Evolutionary conservation across 1,284 basidiomycete genomes (phyloP).

Genomic region (Termitomyces sp.): DNA sequence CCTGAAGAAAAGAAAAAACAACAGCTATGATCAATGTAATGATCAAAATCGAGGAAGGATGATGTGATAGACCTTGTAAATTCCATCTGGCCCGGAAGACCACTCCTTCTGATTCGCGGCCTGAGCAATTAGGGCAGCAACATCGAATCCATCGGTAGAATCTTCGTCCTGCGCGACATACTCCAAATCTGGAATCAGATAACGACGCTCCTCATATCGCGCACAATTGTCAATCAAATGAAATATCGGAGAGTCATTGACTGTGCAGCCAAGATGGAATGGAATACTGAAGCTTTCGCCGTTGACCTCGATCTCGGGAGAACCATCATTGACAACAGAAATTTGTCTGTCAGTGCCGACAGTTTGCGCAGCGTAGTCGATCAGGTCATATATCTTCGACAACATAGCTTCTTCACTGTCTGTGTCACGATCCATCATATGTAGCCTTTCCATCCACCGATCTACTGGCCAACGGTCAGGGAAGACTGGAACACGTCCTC

Average conservation of each 20-base stretch:
- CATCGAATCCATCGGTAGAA: no score
- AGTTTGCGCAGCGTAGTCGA: neutral
- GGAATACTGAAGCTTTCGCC: neutral
- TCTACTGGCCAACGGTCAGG: neutral
- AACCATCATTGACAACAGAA: neutral
- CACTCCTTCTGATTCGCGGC: no score
- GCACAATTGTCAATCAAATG: neutral
- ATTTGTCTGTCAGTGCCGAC: neutral
- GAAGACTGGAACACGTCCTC: neutral
- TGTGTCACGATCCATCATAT: neutral
- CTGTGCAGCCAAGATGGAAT: neutral
- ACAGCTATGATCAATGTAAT: no score
- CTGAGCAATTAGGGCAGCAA: no score
- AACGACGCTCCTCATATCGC: neutral
- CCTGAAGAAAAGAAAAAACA: neutral
- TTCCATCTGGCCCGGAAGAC: no score
- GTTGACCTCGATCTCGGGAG: neutral
- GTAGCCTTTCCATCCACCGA: neutral
- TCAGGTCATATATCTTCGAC: neutral
- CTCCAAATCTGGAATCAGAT: no score
- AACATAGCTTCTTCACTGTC: neutral
- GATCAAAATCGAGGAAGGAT: no score
- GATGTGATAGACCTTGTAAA: no score
- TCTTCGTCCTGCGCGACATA: no score
- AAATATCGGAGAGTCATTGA: neutral